Evolutionary conservation across 1,139 yeast genomes (phyloP).

Genomic region (Protomyces lactucae-debilis): DNA sequence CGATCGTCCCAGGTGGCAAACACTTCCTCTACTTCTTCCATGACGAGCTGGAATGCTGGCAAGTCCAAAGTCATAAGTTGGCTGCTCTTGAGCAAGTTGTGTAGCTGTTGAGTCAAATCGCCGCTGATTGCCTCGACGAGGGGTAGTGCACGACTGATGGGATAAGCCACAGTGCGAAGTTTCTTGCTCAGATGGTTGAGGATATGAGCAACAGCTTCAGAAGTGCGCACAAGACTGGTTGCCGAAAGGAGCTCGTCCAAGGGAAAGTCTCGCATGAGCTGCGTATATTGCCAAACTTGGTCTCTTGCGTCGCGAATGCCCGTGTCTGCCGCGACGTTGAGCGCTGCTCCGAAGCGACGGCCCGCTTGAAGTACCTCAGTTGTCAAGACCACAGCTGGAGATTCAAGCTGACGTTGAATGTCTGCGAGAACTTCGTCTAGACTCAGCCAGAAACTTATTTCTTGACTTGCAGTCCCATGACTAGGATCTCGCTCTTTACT

Average conservation of each 20-base stretch:
- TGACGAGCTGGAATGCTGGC: constrained; percentile 39
- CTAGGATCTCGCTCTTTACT: constrained; percentile 48
- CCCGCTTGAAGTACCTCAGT: constrained; percentile 61
- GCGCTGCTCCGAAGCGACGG: constrained; percentile 74
- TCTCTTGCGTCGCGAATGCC: constrained; percentile 58
- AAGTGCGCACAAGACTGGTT: constrained; percentile 46
- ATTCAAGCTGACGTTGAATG: constrained; percentile 55
- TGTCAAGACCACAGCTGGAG: constrained; percentile 55
- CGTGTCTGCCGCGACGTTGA: constrained; percentile 56
- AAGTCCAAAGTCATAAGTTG: constrained; percentile 42
- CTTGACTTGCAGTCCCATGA: constrained; percentile 63
- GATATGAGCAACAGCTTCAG: constrained; percentile 47
- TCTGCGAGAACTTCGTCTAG: constrained; percentile 59
- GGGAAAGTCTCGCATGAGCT: constrained; percentile 67
- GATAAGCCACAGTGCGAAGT: constrained; percentile 58
- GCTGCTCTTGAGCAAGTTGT: constrained; percentile 34
- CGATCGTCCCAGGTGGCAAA: constrained; percentile 50
- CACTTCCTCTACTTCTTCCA: constrained; percentile 37
- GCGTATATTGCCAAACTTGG: constrained; percentile 44
- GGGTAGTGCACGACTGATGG: constrained; percentile 58
- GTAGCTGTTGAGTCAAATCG: constrained; percentile 44
- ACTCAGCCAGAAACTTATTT: constrained; percentile 73
- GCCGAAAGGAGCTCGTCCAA: constrained; percentile 56
- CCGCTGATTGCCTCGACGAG: constrained; percentile 58
- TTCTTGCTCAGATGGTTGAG: constrained; percentile 60